Percentiles rank a stretch among this genome's conserved stretches.
Conservation (phyloP, 1,284 basidiomycete genomes). For the Trichosporon inkin region DNA sequence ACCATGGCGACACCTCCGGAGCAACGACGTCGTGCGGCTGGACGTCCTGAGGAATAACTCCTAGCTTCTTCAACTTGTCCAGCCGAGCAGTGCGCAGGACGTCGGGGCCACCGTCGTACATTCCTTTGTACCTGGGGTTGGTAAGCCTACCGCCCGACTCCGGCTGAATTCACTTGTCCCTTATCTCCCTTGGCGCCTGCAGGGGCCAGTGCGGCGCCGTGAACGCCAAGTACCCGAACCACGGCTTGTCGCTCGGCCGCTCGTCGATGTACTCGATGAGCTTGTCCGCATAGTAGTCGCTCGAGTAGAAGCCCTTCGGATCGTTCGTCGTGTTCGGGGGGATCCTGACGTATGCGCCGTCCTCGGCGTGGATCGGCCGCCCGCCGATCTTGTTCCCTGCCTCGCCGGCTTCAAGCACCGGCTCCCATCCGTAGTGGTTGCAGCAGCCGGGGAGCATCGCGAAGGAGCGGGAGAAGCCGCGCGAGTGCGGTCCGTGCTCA, state of each 20-base stretch:
- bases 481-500: conserved; percentile 27
- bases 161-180: conserved; percentile 27
- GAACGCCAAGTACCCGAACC: conserved; percentile 28
- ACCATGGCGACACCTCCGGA: conserved; percentile 23
- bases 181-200: conserved; percentile 30
- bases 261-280: conserved; percentile 30
- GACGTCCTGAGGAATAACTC: conserved; percentile 29
- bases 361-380: conserved; percentile 11
- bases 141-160: conserved; percentile 16
- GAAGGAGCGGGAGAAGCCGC: conserved; percentile 35
- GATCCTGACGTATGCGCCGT: background rate
- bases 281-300: conserved; percentile 30
- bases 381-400: conserved; percentile 16
- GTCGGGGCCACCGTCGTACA: conserved; percentile 39
- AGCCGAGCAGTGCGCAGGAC: conserved; percentile 32
- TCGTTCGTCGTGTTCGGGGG: conserved; percentile 7
- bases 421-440: conserved; percentile 32
- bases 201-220: conserved; percentile 32
- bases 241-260: conserved; percentile 24
- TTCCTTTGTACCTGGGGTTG: conserved; percentile 11
- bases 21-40: conserved; percentile 28
- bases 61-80: conserved; percentile 28
- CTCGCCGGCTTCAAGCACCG: conserved; percentile 13
- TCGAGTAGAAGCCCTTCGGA: conserved; percentile 31
- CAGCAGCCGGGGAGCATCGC: conserved; percentile 34